Evolutionary conservation across 768 basidiomycete species (phyloP), one percentile per base, ranked within the genome.

Genomic region (Russula virescens): DNA sequence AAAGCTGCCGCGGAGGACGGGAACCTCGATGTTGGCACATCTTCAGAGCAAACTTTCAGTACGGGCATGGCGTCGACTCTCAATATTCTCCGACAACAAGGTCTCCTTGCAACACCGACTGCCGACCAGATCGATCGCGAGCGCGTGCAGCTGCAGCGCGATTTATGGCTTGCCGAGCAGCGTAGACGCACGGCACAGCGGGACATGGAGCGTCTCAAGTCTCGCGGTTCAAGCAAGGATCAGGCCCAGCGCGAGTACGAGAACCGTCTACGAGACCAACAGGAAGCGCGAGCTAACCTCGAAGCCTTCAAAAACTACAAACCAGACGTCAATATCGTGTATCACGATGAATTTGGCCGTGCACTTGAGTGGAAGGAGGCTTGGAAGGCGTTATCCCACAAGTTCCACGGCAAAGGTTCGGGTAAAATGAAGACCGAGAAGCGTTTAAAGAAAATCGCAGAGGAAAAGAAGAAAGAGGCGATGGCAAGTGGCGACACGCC

Each of bases 391-490:
- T 78, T 99, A 47, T 94, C 91, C 48, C 97, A 99, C 73, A 91
- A 92, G 72, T 98, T 99, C 84, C 97, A 99, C 68, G 97, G 97
- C 40, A 98, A 98, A 75, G 93, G 93, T 2, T 91, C 91, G 1
- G 97, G 97, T 13, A 91, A 88, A 78, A 91, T 90, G 84, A 98
- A 98, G 82, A 94, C 89, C 25, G 96, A 98, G 80, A 98, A 98
- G 74, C 82, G 93, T 64, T 71, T 98, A 67, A 94, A 95, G 83
- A 94, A 90, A 79, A 98, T 98, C 66, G 91, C 87, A n/a, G 95
- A 98, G 69, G 97, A 99, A 78, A 85, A 89, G 74, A 98, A 97
- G 79, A 83, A 93, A 72, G 84, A 85, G 62, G 89, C 94, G 11
- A 98, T 98, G 94, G 85, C 82, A 19, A 93, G 93, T 68, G 92